Evolutionary conservation across 2,329 filamentous ascomycete genomes (phyloP).

Genomic region (Bipolaris cookei): DNA sequence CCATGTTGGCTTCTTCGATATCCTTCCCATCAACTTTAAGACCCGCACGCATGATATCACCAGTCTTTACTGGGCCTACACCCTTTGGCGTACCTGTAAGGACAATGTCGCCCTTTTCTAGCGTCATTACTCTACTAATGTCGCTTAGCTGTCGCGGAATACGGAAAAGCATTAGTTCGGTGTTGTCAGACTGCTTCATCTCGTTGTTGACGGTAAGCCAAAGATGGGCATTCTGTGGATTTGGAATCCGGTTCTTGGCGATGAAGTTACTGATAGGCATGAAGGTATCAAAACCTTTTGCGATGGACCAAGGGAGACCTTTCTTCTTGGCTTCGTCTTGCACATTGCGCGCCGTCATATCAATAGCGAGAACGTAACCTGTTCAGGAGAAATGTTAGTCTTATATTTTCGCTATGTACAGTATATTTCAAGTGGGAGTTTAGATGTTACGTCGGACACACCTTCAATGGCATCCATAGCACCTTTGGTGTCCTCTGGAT

Average conservation of each 20-base stretch:
- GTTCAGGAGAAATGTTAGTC: conserved; percentile 2
- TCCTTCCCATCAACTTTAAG: conserved; percentile 81
- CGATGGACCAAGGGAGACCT: conserved; percentile 93
- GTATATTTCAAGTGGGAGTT: neutral
- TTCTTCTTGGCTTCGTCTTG: conserved; percentile 98
- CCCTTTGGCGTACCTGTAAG: conserved; percentile 98
- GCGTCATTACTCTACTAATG: conserved; percentile 92
- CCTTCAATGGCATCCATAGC: conserved; percentile 83
- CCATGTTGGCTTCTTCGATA: conserved; percentile 81
- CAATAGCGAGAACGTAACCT: conserved; percentile 90
- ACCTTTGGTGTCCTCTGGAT: conserved; percentile 73
- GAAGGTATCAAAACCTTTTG: conserved; percentile 98
- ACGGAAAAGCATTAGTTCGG: conserved; percentile 90
- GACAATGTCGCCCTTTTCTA: conserved; percentile 90
- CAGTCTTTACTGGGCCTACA: conserved; percentile 82
- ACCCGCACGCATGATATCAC: conserved; percentile 86
- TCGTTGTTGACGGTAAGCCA: conserved; percentile 84
- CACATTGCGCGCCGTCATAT: conserved; percentile 95
- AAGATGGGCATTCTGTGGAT: conserved; percentile 88
- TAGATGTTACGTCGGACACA: conserved; percentile 49
- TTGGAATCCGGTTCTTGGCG: conserved; percentile 76
- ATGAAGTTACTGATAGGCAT: conserved; percentile 84
- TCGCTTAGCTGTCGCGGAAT: conserved; percentile 88
- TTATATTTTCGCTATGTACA: neutral
- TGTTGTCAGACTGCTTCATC: conserved; percentile 81